phyloP scores from a whole-genome alignment of 1,139 yeast genomes.

The Yamadazyma conglobata region DNA sequence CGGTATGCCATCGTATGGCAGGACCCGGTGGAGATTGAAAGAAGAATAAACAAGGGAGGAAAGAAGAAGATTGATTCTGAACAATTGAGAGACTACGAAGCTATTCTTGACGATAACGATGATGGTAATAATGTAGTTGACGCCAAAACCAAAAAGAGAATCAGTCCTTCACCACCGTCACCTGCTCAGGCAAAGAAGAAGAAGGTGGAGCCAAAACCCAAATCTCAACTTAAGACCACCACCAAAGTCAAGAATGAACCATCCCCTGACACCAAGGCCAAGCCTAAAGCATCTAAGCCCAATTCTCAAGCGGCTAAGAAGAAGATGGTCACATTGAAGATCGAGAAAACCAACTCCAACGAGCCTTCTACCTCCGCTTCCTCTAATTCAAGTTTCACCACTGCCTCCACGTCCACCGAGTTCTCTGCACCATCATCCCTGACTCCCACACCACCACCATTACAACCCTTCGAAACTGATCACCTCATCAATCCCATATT shows the following conservation, averaged over 20 bases:
- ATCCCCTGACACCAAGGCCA: constrained; percentile 4
- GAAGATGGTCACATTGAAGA: constrained; percentile 2
- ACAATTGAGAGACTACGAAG: constrained; percentile 60
- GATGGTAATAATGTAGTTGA: constrained; percentile 2
- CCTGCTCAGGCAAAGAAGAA: constrained; percentile 8
- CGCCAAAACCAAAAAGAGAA: constrained; percentile 5
- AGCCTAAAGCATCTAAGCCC: constrained; percentile 1
- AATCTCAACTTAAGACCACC: constrained; percentile 1
- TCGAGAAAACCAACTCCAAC: constrained; percentile 1
- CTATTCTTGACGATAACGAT: constrained; percentile 49
- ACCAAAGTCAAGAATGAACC: constrained; percentile 5
- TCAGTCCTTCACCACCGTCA: constrained; percentile 9
- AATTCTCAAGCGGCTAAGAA: constrained; percentile 1
- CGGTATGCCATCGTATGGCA: constrained; percentile 91
- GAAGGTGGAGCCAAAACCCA: constrained; percentile 6
- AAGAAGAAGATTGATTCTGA: constrained; percentile 69
- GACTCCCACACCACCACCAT: too few relatives aligned
- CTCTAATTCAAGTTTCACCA: not conserved
- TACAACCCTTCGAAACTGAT: constrained; percentile 7
- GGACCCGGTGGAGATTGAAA: constrained; percentile 65
- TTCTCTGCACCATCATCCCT: too few relatives aligned
- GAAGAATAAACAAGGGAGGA: constrained; percentile 45
- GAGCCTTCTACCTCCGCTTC: constrained; percentile 3
- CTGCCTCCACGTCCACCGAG: too few relatives aligned
- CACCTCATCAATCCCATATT: constrained; percentile 17